phyloP scores from a whole-genome alignment of 768 basidiomycete genomes.

The Termitomyces sp. region DNA sequence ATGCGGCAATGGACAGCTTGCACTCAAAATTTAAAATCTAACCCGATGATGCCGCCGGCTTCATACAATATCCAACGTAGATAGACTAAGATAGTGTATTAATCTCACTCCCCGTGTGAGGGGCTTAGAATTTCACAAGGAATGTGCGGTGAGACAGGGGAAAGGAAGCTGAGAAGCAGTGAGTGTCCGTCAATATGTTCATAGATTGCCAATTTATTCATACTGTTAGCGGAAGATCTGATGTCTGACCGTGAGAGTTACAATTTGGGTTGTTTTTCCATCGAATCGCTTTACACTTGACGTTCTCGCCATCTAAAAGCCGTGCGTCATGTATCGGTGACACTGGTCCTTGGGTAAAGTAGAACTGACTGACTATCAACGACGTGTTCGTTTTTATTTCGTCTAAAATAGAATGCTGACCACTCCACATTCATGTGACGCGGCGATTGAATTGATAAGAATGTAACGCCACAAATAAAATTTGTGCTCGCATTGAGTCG shows the following conservation, averaged over 20 bases:
- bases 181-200: neutral
- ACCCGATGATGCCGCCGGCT: neutral
- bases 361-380: neutral
- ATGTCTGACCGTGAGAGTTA: neutral
- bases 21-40: neutral
- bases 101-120: neutral
- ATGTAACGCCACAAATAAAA: slow-evolving; percentile 4
- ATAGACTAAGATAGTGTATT: neutral
- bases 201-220: neutral
- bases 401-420: too few relatives aligned
- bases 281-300: neutral
- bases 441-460: neutral
- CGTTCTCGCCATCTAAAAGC: neutral
- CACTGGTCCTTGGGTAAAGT: neutral
- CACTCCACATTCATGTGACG: neutral
- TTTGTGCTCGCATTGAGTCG: neutral
- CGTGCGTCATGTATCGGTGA: neutral
- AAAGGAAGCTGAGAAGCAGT: neutral
- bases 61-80: neutral
- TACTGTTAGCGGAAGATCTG: neutral
- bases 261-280: neutral
- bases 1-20: neutral
- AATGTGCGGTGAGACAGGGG: neutral
- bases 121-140: neutral
- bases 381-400: neutral